Evolutionary conservation across 2,329 filamentous ascomycete genomes (phyloP), one percentile per base, ranked within the genome.

Genomic region (Fusarium sp.): DNA sequence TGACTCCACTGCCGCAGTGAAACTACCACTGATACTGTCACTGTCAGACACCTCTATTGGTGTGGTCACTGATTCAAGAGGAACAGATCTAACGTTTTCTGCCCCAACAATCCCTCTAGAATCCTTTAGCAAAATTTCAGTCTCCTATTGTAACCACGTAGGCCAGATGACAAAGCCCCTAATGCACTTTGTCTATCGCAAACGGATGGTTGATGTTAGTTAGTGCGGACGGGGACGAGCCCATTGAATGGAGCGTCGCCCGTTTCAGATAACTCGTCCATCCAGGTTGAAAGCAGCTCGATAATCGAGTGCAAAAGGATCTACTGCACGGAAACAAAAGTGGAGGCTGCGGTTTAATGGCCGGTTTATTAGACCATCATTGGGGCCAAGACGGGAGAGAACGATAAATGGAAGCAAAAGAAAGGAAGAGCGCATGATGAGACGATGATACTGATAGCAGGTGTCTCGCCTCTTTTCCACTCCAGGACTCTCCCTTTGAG

Each of bases 1-100:
- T 27, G 68, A 54, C 70, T 71, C 70, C 70, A 71, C 70, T 69
- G 19, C 25, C 12, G 25, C 33, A 55, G 49, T 69, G 64, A 69
- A 63, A 66, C 48, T 61, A 66, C 46, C 64, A 65, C 42, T 54
- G 45, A 48, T 35, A 62, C 56, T 55, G 54, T 33, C 57, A 48
- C 46, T 45, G 51, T 58, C 58, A 59, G 70, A 60, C 37, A 39
- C 31, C 42, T 33, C 31, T 45, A 35, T 38, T 62, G 61, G 37
- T 49, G 25, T 57, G 29, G 48, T 66, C 27, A 49, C 64, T 44
- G 62, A 60, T 65, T 73, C 55, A 70, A 48, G 45, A 54, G 45
- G 35, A 56, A 55, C 38, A 69, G n/a, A 37, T 66, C 44, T 39
- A 60, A 64, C 61, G 37, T 35, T 37, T 38, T 60, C 52, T 35